Evolutionary conservation across 495 filamentous ascomycete genomes (phyloP).

Genomic region (Monascus purpureus): DNA sequence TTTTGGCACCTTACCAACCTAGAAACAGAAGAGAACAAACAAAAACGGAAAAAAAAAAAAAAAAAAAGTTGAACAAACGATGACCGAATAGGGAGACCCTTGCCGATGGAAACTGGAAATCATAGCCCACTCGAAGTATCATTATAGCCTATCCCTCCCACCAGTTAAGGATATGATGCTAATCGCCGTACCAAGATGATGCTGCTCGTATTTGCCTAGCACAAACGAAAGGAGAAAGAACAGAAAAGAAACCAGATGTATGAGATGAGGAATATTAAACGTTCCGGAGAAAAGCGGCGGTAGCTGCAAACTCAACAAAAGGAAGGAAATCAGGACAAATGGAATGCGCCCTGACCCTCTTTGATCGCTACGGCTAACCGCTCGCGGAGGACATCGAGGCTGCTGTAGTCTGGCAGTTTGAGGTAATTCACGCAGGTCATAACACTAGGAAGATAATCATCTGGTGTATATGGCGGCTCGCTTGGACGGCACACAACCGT

Average conservation of each 20-base stretch:
- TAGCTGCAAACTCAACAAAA: background rate
- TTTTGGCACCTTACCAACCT: background rate
- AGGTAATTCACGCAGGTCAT: conserved; percentile 99
- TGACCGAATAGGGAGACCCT: no score
- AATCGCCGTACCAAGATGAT: background rate
- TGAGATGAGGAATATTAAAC: background rate
- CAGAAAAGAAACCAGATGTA: background rate
- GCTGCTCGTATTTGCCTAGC: background rate
- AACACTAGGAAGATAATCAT: conserved; percentile 94
- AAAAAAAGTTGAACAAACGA: background rate
- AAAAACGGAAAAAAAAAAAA: background rate
- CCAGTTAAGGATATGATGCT: background rate
- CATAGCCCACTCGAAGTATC: background rate
- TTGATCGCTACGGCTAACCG: conserved; percentile 74
- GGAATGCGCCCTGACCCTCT: conserved; percentile 98
- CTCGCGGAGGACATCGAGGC: conserved; percentile 56
- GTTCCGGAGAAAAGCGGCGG: background rate
- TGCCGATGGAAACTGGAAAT: background rate
- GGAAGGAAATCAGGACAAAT: conserved; percentile 56
- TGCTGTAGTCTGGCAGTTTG: conserved; percentile 92
- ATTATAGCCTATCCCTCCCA: background rate
- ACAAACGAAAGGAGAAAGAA: background rate
- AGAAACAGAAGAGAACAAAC: background rate
- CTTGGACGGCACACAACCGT: conserved; percentile 98
- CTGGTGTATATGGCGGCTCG: conserved; percentile 84